Evolutionary conservation across 148 eudicot species (phyloP).

Genomic region (Pouteria glomerata): DNA sequence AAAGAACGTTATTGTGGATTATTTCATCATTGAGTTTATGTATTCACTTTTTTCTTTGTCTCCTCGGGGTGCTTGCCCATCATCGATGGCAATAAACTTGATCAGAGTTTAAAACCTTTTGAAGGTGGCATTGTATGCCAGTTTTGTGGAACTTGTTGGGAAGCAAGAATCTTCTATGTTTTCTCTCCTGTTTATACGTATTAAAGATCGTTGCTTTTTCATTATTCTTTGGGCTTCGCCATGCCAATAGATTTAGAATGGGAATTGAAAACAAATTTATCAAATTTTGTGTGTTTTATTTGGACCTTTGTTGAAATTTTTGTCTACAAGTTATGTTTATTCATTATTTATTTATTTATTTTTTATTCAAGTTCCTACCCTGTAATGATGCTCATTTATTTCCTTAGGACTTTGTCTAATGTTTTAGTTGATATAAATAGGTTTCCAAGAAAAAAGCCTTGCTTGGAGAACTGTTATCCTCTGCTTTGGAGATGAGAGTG

Average conservation of each 20-base stretch:
- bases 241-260: neutral
- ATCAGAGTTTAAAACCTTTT: neutral
- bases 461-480: slow-evolving; percentile 32
- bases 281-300: neutral
- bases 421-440: slow-evolving; percentile 19
- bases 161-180: neutral
- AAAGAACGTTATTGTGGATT: neutral
- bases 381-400: neutral
- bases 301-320: neutral
- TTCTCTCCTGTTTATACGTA: neutral
- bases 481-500: slow-evolving; percentile 38
- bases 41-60: neutral
- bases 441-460: slow-evolving; percentile 40
- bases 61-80: neutral
- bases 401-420: slow-evolving; percentile 16
- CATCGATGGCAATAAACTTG: neutral
- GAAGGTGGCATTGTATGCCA: neutral
- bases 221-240: neutral
- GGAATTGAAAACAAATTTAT: neutral
- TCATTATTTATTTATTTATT: neutral
- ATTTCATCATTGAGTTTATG: too few relatives aligned
- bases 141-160: neutral
- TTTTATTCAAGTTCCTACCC: neutral
- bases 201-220: neutral
- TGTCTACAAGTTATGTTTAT: too few relatives aligned